These are phyloP conservation scores for Lagenidium sp. DNA, from an alignment of 352 stramenopile genomes.

Conservation along the genomic window DNA sequence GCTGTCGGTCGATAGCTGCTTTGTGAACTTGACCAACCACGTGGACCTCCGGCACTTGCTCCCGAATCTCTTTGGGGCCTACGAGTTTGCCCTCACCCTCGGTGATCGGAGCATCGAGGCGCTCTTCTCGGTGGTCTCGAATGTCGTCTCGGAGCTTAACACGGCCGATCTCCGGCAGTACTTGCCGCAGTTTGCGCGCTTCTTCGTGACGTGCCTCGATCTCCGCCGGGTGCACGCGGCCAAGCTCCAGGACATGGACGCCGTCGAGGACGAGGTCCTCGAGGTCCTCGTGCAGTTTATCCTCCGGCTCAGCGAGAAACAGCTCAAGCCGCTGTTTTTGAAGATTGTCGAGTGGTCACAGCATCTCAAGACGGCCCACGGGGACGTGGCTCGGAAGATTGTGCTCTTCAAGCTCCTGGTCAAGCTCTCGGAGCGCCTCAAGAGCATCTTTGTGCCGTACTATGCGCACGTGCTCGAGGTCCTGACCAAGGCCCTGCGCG, in stretches of 20 bases:
- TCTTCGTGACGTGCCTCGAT: constrained; percentile 77
- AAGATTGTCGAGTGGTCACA: constrained; percentile 78
- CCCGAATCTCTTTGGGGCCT: constrained; percentile 52
- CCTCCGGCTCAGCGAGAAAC: constrained; percentile 84
- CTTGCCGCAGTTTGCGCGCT: constrained; percentile 65
- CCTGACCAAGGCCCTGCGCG: constrained; percentile 30
- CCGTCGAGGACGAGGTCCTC: constrained; percentile 69
- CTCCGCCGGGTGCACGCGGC: constrained; percentile 51
- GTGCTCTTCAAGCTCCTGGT: constrained; percentile 77
- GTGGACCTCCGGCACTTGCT: constrained; percentile 72
- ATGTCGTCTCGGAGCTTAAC: constrained; percentile 45
- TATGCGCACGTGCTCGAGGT: constrained; percentile 70
- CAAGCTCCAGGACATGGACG: constrained; percentile 47
- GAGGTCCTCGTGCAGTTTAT: constrained; percentile 76
- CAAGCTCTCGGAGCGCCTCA: constrained; percentile 72
- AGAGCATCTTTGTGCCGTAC: constrained; percentile 86
- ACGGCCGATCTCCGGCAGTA: constrained; percentile 45
- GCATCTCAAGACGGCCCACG: constrained; percentile 20
- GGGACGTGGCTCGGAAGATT: constrained; percentile 41
- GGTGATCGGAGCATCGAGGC: constrained; percentile 48
- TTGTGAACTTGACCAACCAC: constrained; percentile 59
- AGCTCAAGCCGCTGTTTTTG: constrained; percentile 84
- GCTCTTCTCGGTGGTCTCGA: constrained; percentile 65
- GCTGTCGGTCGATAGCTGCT: constrained; percentile 52
- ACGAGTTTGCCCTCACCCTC: constrained; percentile 49